Base-by-base conservation (phyloP, 2,329 filamentous ascomycete genomes). In the Neofusicoccum sp. region DNA sequence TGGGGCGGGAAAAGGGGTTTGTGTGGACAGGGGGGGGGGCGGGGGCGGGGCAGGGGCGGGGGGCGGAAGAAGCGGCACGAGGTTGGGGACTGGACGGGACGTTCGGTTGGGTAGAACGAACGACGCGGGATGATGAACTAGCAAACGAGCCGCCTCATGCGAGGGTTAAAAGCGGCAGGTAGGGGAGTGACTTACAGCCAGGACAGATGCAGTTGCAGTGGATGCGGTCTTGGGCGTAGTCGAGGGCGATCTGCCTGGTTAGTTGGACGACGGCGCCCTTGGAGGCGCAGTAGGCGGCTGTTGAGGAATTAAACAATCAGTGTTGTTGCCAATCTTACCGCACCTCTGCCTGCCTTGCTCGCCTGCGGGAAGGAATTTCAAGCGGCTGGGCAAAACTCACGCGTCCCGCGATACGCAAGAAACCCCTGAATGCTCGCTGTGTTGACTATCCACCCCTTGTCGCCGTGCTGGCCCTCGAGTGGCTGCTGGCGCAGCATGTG, bases 261-360 rank as follows among this genome's bases (percentile, higher is more conserved):
- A 83, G 70, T 43, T 75, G 70, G 8, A 77, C 69, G 6, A 80
- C 78, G 0, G 78, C 80, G 8, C 76, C 77, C 64, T 82, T 83
- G 43, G 73, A 76, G 2, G 79, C 76, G 58, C 76, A 78, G 65
- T 82, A 82, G 16, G 71, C 70, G 28, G 75, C 72, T 70, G 64
- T 36, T 34, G n/a, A 6, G 24, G 4, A 1, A 8, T 41, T 31
- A 14, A n/a, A 28, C 45, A 9, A 44, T 14, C 36, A 14, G 24
- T 9, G 41, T 49, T 38, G 4, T 8, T 16, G 40, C 26, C 40
- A 44, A 38, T 9, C 41, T 47, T 4, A 44, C 38, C n/a, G 24
- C 26, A 30, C 33, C 20, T 12, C 53, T 12, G 7, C 49, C 5
- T 20, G 8, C 40, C 2, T 16, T 24, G n/a, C 40, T 24, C 9